Evolutionary conservation across 2,329 filamentous ascomycete species (phyloP), one percentile per base, ranked within the genome.

Genomic region (Hypoxylon sp.): DNA sequence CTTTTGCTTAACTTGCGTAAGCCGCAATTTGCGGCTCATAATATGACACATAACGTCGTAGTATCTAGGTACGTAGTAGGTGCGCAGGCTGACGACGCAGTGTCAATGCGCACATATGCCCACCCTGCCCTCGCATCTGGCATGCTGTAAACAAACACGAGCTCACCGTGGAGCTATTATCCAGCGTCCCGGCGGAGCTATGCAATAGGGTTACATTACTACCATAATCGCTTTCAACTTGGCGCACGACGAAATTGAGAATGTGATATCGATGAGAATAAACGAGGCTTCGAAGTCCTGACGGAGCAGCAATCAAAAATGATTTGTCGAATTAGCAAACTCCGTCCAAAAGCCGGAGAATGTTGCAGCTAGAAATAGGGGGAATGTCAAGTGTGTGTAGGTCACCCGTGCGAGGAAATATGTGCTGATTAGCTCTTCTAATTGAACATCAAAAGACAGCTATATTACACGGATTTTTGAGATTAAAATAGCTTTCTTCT

Each of bases 171-270:
- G n/a, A n/a, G n/a, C n/a, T n/a, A n/a, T n/a, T n/a, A n/a, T n/a
- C n/a, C n/a, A n/a, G n/a, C n/a, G n/a, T n/a, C n/a, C n/a, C n/a
- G n/a, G n/a, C n/a, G n/a, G n/a, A n/a, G 17, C 8, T 39, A 34
- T 24, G 48, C 48, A 39, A n/a, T 37, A 22, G 39, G 13, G 54
- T 47, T 54, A 5, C 37, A 52, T 48, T 19, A 44, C 41, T 49
- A 26, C 37, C 19, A 28, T 20, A 20, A 44, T 48, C 13, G 24
- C 30, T 8, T 37, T 52, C 32, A 13, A 10, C 15, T 46, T 46
- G 41, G 41, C 19, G 6, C n/a, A n/a, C 20, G 20, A 24, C 15
- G 41, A 46, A 46, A 46, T 46, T 22, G 41, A 22, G 41, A 24
- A 46, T 46, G 41, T 46, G 41, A 46, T 46, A 24, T 46, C 6